Percentiles rank a stretch among this genome's conserved stretches.
Evolutionary conservation across 179 eudicot genomes (phyloP).

Genomic region (Silene noctiflora): DNA sequence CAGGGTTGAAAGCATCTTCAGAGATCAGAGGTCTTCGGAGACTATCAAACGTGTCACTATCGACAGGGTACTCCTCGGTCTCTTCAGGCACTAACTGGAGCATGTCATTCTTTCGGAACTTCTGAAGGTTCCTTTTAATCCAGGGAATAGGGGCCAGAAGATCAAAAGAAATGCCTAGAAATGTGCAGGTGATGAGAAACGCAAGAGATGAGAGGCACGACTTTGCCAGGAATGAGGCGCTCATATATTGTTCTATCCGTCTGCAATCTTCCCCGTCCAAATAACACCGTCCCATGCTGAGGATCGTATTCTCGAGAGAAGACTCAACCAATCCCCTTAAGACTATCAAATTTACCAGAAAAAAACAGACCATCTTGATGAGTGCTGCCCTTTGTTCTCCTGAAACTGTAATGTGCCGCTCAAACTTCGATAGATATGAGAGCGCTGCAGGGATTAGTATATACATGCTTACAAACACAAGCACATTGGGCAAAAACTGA

Average conservation of each 20-base stretch:
- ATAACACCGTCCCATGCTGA: conserved; percentile 94
- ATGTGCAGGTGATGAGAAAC: conserved; percentile 85
- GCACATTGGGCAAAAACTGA: conserved; percentile 96
- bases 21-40: conserved; percentile 70
- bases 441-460: conserved; percentile 80
- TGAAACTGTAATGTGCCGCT: conserved; percentile 81
- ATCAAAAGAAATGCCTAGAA: conserved; percentile 92
- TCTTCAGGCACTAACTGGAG: conserved; percentile 88
- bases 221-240: conserved; percentile 78
- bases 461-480: conserved; percentile 95
- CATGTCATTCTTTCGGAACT: conserved; percentile 88
- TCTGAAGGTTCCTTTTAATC: conserved; percentile 77
- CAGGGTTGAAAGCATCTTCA: conserved; percentile 44
- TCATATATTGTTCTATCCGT: conserved; percentile 85
- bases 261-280: conserved; percentile 97
- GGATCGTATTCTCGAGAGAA: conserved; percentile 69
- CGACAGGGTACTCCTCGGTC: conserved; percentile 62
- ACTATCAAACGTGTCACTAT: conserved; percentile 48
- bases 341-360: conserved; percentile 80
- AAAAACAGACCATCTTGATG: conserved; percentile 94
- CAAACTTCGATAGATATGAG: conserved; percentile 87
- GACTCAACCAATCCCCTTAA: conserved; percentile 89
- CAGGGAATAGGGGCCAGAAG: conserved; percentile 90
- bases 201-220: conserved; percentile 92
- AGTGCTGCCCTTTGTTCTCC: conserved; percentile 95